phyloP scores from a whole-genome alignment of 306 rosid genomes.

The Fagus crenata region DNA sequence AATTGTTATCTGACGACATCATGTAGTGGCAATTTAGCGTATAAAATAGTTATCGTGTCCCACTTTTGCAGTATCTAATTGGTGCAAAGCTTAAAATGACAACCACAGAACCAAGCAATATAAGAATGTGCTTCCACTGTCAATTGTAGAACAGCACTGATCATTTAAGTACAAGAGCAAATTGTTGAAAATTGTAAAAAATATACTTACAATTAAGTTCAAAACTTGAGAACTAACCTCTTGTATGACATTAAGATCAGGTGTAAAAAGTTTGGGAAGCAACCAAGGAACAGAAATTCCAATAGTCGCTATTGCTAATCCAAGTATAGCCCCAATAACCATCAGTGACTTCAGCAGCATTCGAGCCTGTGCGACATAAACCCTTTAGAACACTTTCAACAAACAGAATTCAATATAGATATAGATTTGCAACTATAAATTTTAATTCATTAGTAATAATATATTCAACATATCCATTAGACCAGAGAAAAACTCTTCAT shows the following conservation, averaged over 20 bases:
- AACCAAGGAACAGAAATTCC: conserved; percentile 24
- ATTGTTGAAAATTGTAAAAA: not conserved
- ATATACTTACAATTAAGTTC: not conserved
- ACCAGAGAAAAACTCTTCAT: not conserved
- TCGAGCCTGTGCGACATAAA: conserved; percentile 11
- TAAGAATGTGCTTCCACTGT: not conserved
- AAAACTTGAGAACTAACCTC: conserved; percentile 13
- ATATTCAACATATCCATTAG: not conserved
- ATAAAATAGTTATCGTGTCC: not conserved
- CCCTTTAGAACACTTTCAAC: not conserved
- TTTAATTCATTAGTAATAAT: not conserved
- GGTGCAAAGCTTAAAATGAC: not conserved
- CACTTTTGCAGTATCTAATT: not conserved
- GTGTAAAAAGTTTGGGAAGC: conserved; percentile 19
- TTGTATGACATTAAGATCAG: conserved; percentile 14
- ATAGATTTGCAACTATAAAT: not conserved
- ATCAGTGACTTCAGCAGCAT: conserved; percentile 16
- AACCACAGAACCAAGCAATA: not conserved
- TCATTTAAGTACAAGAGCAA: not conserved
- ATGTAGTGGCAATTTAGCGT: not conserved
- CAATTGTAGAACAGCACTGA: not conserved
- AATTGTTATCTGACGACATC: not conserved
- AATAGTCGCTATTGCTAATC: conserved; percentile 1
- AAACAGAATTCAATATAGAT: not conserved
- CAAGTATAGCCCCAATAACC: conserved; percentile 24